Evolutionary conservation across 345 rosid species (phyloP).

Genomic region (Eucalyptus cloeziana): DNA sequence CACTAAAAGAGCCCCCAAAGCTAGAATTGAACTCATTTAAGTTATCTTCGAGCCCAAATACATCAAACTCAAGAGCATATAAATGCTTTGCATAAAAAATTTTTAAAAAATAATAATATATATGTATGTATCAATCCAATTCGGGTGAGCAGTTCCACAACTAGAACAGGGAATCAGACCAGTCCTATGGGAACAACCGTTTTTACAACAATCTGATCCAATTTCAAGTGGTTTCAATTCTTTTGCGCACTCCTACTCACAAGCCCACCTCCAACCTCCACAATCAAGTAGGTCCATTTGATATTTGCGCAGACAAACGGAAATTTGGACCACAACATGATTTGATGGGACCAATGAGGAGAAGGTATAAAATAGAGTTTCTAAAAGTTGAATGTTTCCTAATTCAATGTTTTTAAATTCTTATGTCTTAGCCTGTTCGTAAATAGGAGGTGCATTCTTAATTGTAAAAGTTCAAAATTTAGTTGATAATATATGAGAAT

Average conservation of each 20-base stretch:
- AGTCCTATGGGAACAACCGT: too few species aligned
- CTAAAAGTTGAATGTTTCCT: neutral
- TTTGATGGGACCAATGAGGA: neutral
- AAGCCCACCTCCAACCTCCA: neutral
- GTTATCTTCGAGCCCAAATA: neutral
- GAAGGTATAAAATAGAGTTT: neutral
- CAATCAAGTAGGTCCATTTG: neutral
- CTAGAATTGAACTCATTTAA: neutral
- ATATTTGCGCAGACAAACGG: neutral
- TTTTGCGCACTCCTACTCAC: neutral
- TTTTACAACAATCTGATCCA: too few species aligned
- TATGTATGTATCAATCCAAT: neutral
- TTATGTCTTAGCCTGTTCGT: neutral
- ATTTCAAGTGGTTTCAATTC: neutral
- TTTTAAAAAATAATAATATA: too few species aligned
- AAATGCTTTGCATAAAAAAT: neutral
- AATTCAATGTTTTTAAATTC: neutral
- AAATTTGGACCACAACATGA: neutral
- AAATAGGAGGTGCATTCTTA: neutral
- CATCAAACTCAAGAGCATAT: neutral
- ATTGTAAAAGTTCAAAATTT: neutral
- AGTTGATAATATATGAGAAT: neutral
- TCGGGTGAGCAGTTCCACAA: neutral
- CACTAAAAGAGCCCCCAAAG: neutral
- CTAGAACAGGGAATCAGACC: accelerated